Conservation (phyloP, 2,329 filamentous ascomycete genomes). For the Leptographium radiaticola region DNA sequence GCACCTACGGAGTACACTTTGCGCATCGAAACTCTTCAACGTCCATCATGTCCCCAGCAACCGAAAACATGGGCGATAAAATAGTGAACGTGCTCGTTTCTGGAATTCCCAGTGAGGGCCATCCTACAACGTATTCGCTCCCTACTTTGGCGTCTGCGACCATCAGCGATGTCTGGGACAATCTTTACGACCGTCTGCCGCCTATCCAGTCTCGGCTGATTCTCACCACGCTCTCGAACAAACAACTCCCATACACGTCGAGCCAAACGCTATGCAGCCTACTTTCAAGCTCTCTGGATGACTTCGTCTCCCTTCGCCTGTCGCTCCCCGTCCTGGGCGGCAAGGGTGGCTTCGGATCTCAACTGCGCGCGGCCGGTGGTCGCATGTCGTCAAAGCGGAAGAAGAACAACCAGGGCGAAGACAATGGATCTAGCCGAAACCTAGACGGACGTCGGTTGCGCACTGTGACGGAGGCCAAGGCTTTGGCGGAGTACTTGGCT, state of each 20-base stretch:
- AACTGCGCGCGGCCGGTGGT: conserved; percentile 88
- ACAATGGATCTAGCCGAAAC: conserved; percentile 84
- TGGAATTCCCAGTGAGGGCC: conserved; percentile 68
- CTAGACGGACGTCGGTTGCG: conserved; percentile 80
- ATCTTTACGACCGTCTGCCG: conserved; percentile 49
- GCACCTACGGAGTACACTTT: not conserved
- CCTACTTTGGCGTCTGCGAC: conserved; percentile 53
- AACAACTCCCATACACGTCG: conserved; percentile 46
- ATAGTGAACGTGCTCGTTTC: conserved; percentile 69
- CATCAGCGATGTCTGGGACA: conserved; percentile 52
- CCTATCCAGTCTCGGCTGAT: conserved; percentile 49
- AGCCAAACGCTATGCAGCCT: conserved; percentile 45
- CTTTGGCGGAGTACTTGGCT: conserved; percentile 83
- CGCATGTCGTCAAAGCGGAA: conserved; percentile 93
- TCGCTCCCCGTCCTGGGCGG: conserved; percentile 72
- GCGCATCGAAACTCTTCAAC: not conserved
- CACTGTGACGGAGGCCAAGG: conserved; percentile 91
- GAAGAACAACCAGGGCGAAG: conserved; percentile 69
- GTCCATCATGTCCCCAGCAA: not conserved
- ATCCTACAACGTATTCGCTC: conserved; percentile 74
- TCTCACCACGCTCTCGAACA: conserved; percentile 72
- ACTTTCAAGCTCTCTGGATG: conserved; percentile 42
- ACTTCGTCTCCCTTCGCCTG: conserved; percentile 72
- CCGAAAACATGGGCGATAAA: conserved; percentile 1
- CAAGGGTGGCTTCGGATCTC: conserved; percentile 95